Evolutionary conservation across 2,329 filamentous ascomycete genomes (phyloP).

Genomic region (Aspergillus pseudotamarii): DNA sequence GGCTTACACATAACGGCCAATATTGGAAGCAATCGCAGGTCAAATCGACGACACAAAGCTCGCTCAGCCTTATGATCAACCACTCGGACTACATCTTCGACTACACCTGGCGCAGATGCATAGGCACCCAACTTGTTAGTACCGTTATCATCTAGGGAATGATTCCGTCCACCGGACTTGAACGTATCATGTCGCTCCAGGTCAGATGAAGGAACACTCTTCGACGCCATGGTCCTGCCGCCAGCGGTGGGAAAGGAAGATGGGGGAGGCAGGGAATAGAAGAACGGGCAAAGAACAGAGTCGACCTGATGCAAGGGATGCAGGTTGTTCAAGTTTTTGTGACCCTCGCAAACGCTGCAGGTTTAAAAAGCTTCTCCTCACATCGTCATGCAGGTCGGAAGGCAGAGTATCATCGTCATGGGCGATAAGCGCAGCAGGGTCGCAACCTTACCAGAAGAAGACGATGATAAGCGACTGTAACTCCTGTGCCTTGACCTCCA

Average conservation of each 20-base stretch:
- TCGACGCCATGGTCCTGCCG: slow-evolving; percentile 8
- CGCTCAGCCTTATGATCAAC: slow-evolving; percentile 52
- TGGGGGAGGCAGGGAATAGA: background rate
- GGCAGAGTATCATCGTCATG: slow-evolving; percentile 9
- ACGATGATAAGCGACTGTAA: background rate
- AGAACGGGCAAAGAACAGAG: background rate
- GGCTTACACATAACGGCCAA: slow-evolving; percentile 59
- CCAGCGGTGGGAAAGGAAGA: background rate
- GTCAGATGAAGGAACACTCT: background rate
- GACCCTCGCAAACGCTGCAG: background rate
- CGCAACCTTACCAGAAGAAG: slow-evolving; percentile 7
- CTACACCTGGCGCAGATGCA: slow-evolving; percentile 18
- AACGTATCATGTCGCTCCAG: slow-evolving; percentile 10
- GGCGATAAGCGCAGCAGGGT: slow-evolving; percentile 7
- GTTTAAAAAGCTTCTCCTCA: background rate
- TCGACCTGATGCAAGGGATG: background rate
- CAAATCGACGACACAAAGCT: slow-evolving; percentile 57
- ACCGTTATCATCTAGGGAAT: slow-evolving; percentile 18
- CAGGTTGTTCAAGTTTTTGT: background rate
- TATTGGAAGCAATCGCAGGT: slow-evolving; percentile 55
- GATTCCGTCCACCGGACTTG: slow-evolving; percentile 9
- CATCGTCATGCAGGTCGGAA: background rate
- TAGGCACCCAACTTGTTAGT: slow-evolving; percentile 14
- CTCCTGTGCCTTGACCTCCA: slow-evolving; percentile 1
- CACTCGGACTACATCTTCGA: slow-evolving; percentile 34